Conservation (phyloP, 768 basidiomycete genomes). For the Lepiota subincarnata region DNA sequence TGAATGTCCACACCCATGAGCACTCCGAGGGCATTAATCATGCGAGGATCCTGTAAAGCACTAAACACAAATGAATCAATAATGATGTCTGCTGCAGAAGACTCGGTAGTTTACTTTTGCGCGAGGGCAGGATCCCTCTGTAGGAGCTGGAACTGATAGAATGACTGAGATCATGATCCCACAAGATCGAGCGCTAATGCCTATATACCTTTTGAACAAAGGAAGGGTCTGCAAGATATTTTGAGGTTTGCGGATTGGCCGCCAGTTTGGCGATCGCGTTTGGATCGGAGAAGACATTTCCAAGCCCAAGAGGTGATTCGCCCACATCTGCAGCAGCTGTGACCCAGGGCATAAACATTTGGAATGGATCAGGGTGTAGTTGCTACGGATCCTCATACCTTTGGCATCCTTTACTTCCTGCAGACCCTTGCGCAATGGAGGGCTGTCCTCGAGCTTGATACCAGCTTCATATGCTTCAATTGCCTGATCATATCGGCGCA, state of each 20-base stretch:
- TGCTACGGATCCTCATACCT: slow-evolving; percentile 37
- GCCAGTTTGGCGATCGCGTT: slow-evolving; percentile 81
- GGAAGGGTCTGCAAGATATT: slow-evolving; percentile 76
- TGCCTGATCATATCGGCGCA: slow-evolving; percentile 74
- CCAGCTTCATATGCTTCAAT: slow-evolving; percentile 81
- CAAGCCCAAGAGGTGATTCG: slow-evolving; percentile 54
- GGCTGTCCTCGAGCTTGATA: slow-evolving; percentile 76
- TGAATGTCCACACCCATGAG: slow-evolving; percentile 92
- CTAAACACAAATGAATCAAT: slow-evolving; percentile 23
- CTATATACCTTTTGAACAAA: slow-evolving; percentile 68
- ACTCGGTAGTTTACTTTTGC: slow-evolving; percentile 35
- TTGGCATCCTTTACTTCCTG: slow-evolving; percentile 86
- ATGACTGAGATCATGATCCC: slow-evolving; percentile 7
- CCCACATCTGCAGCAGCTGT: slow-evolving; percentile 37
- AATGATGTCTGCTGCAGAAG: neutral
- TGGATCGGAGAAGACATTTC: slow-evolving; percentile 80
- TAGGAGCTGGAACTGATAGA: slow-evolving; percentile 52
- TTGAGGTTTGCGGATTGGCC: slow-evolving; percentile 78
- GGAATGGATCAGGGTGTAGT: neutral
- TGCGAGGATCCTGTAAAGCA: slow-evolving; percentile 76
- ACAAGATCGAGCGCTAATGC: slow-evolving; percentile 4
- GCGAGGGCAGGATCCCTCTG: slow-evolving; percentile 69
- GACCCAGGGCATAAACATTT: slow-evolving; percentile 20
- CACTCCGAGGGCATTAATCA: slow-evolving; percentile 91
- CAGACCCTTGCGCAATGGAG: slow-evolving; percentile 80